Conservation (phyloP, 2,329 filamentous ascomycete species). For the Didymella exigua region DNA sequence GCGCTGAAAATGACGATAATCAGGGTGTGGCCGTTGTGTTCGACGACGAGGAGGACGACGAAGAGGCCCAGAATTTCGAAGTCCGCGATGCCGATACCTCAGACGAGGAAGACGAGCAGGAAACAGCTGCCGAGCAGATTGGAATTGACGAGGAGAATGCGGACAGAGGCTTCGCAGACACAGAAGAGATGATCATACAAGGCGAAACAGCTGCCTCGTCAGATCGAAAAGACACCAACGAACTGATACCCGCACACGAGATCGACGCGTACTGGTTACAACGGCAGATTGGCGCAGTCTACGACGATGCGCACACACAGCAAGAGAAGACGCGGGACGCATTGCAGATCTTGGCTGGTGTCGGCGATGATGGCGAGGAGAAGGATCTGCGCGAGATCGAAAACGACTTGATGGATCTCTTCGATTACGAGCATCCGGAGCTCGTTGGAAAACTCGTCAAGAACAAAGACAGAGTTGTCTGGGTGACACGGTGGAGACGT, state of each 20-base stretch:
- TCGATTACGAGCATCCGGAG: slow-evolving; percentile 95
- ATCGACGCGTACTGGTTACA: slow-evolving; percentile 99
- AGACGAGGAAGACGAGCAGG: slow-evolving; percentile 73
- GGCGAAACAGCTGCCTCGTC: slow-evolving; percentile 58
- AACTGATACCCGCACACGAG: slow-evolving; percentile 77
- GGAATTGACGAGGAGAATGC: slow-evolving; percentile 58
- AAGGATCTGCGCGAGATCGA: slow-evolving; percentile 90
- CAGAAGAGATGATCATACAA: slow-evolving; percentile 84
- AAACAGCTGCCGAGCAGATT: slow-evolving; percentile 64
- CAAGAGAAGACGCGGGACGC: slow-evolving; percentile 90
- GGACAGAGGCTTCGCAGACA: slow-evolving; percentile 58
- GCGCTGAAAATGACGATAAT: slow-evolving; percentile 77
- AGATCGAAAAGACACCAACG: slow-evolving; percentile 52
- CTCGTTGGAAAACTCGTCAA: slow-evolving; percentile 88
- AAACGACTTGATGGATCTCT: slow-evolving; percentile 97
- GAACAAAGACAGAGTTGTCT: slow-evolving; percentile 93
- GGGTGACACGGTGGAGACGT: slow-evolving; percentile 86
- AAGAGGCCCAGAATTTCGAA: slow-evolving; percentile 80
- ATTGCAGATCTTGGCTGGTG: slow-evolving; percentile 79
- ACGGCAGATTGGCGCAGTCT: slow-evolving; percentile 84
- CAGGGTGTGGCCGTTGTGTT: slow-evolving; percentile 98
- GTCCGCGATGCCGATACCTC: slow-evolving; percentile 83
- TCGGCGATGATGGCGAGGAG: slow-evolving; percentile 77
- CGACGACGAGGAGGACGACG: slow-evolving; percentile 82
- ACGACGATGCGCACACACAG: slow-evolving; percentile 89